Percentiles rank a stretch among this genome's conserved stretches.
These are phyloP conservation scores for Clohesyomyces aquaticus DNA, from an alignment of 495 filamentous ascomycete genomes.

Conservation along the genomic window DNA sequence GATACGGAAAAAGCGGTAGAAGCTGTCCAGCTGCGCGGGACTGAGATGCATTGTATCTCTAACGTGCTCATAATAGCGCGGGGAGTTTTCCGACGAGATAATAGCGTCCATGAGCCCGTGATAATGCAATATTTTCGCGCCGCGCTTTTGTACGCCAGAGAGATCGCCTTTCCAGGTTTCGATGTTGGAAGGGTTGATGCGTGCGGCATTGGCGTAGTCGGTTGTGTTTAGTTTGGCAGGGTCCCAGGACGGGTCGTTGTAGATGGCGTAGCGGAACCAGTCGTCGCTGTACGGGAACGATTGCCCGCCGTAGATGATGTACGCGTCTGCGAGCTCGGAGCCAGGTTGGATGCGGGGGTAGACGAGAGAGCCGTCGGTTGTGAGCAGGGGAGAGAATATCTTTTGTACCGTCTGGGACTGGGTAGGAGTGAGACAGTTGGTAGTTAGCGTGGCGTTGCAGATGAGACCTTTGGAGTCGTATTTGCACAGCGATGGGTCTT, in stretches of 20 bases:
- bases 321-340: slow-evolving; percentile 14
- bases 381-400: slow-evolving; percentile 18
- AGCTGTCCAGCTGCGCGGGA: slow-evolving; percentile 55
- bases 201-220: slow-evolving; percentile 44
- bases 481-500: slow-evolving; percentile 42
- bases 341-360: slow-evolving; percentile 47
- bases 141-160: slow-evolving; percentile 33
- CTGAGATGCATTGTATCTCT: slow-evolving; percentile 50
- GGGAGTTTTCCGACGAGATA: slow-evolving; percentile 39
- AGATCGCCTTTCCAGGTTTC: slow-evolving; percentile 54
- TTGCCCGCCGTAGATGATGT: slow-evolving; percentile 9
- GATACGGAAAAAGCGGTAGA: slow-evolving; percentile 65
- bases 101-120: slow-evolving; percentile 43
- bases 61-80: slow-evolving; percentile 49
- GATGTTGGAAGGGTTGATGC: slow-evolving; percentile 52
- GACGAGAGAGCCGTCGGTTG: slow-evolving; percentile 39
- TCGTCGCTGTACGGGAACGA: slow-evolving; percentile 33
- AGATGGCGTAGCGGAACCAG: slow-evolving; percentile 58
- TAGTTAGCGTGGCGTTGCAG: slow-evolving; percentile 26
- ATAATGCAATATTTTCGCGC: slow-evolving; percentile 44
- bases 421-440: slow-evolving; percentile 40
- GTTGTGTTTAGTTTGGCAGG: slow-evolving; percentile 48
- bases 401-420: slow-evolving; percentile 24
- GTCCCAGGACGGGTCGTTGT: slow-evolving; percentile 56
- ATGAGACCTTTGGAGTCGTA: slow-evolving; percentile 33